Evolutionary conservation across 139 green algal species (phyloP).

Genomic region (Haematococcus sp.): DNA sequence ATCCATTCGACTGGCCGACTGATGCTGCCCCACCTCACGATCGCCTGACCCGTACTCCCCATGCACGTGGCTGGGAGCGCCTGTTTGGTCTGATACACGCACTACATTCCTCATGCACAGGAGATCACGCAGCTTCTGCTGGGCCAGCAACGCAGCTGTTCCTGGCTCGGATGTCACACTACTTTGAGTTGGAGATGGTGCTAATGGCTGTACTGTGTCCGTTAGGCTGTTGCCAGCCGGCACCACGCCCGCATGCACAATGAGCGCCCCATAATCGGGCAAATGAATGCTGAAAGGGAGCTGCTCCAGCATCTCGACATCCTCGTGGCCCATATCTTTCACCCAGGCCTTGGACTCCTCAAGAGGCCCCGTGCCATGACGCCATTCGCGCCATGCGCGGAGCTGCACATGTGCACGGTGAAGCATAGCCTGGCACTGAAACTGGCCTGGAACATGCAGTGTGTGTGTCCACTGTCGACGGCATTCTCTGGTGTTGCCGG

Average conservation of each 20-base stretch:
- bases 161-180: no score
- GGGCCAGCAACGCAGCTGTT: conserved; percentile 20
- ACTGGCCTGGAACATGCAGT: no score
- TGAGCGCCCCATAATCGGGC: conserved; percentile 7
- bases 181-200: no score
- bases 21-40: background rate
- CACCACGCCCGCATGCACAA: conserved; percentile 34
- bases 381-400: background rate
- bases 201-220: no score
- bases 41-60: no score
- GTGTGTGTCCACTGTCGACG: no score
- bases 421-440: no score
- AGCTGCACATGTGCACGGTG: no score
- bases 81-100: no score
- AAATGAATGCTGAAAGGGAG: conserved; percentile 24
- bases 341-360: conserved; percentile 1
- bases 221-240: background rate
- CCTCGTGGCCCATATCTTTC: background rate
- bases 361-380: background rate
- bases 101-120: conserved; percentile 52
- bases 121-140: conserved; percentile 44
- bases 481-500: no score
- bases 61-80: no score
- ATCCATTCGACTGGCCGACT: background rate
- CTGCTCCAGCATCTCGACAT: conserved; percentile 4